Conservation (phyloP, 176 grass and related monocot species). For the Miscanthus lutarioriparius region DNA sequence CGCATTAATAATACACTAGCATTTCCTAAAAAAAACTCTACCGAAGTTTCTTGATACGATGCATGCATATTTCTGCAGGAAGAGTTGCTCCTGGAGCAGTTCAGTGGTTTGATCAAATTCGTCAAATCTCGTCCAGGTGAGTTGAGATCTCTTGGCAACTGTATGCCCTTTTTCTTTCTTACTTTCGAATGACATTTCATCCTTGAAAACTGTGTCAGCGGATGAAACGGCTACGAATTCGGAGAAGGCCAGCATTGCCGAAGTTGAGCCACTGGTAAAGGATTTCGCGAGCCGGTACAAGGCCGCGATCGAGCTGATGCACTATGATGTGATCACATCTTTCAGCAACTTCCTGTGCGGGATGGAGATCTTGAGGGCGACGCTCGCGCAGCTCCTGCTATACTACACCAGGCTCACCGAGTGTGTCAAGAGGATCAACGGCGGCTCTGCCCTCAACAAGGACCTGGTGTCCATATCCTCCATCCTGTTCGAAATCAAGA, state of each 20-base stretch:
- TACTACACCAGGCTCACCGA: slow-evolving; percentile 85
- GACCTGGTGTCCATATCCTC: slow-evolving; percentile 96
- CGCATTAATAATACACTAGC: background rate
- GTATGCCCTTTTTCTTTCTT: slow-evolving; percentile 2
- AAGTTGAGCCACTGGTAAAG: slow-evolving; percentile 81
- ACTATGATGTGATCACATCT: slow-evolving; percentile 96
- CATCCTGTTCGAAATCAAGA: slow-evolving; percentile 95
- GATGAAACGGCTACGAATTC: too few species aligned
- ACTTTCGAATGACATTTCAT: background rate
- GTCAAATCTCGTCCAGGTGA: slow-evolving; percentile 82
- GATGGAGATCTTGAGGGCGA: slow-evolving; percentile 95
- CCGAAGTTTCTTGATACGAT: slow-evolving; percentile 7
- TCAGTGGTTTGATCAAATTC: slow-evolving; percentile 77
- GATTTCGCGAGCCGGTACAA: slow-evolving; percentile 89
- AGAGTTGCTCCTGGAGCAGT: slow-evolving; percentile 91
- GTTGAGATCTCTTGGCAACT: slow-evolving; percentile 7
- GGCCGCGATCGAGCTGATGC: slow-evolving; percentile 94
- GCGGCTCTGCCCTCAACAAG: slow-evolving; percentile 76
- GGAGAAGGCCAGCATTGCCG: slow-evolving; percentile 58
- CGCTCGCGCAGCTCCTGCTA: too few species aligned
- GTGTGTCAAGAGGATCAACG: slow-evolving; percentile 71
- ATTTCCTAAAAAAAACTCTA: background rate
- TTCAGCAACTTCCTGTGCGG: slow-evolving; percentile 96
- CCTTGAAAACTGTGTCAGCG: slow-evolving; percentile 46
- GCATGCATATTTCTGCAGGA: slow-evolving; percentile 58